Base-by-base conservation (phyloP, 2,329 filamentous ascomycete species). In the Sporothrix humicola region DNA sequence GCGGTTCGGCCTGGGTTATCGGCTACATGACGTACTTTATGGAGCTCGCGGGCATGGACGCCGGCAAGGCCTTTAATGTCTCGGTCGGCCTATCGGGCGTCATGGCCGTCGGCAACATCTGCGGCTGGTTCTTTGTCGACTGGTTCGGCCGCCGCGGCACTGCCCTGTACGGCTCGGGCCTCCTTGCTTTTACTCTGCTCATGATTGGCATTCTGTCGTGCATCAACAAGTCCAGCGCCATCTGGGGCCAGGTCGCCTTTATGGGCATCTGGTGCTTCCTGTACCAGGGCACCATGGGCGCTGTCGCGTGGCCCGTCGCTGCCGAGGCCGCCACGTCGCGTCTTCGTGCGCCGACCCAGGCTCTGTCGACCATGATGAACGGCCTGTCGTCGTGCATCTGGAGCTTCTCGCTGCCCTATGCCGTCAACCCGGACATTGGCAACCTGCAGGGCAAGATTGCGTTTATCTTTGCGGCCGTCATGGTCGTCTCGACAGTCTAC, bases 251-350 rank as follows among this genome's bases (percentile, higher is more conserved):
- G 56, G 74, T 76, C 71, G 77, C 76, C 2, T 76, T 81, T 71
- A 78, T 82, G 23, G 75, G 79, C 10, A 59, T 81, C 17, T 82
- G 79, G 72, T 78, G 46, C 58, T 73, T 73, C 65, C 74, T 80
- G 66, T 82, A 81, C 69, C 73, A 80, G 42, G 77, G 79, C 54
- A 81, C 80, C n/a, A 81, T 83, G n/a, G 82, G 82, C 10, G 77
- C 80, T 0, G 80, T 78, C 1, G 79, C 79, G 3, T 82, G 76
- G 76, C 73, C 74, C 12, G 74, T 76, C 17, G 42, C 73, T 12
- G 69, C 76, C 48, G 76, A 77, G 65, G 73, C 72, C 17, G 71
- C 74, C 42, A 74, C 73, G 4, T 74, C 74, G 26, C 66, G 75
- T 9, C 72, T 77, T 9, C 73, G 76, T 4, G 69, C 72, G 3